These are phyloP conservation scores for Azolla pinnata DNA, from an alignment of 75 land plant genomes.

Conservation along the genomic window DNA sequence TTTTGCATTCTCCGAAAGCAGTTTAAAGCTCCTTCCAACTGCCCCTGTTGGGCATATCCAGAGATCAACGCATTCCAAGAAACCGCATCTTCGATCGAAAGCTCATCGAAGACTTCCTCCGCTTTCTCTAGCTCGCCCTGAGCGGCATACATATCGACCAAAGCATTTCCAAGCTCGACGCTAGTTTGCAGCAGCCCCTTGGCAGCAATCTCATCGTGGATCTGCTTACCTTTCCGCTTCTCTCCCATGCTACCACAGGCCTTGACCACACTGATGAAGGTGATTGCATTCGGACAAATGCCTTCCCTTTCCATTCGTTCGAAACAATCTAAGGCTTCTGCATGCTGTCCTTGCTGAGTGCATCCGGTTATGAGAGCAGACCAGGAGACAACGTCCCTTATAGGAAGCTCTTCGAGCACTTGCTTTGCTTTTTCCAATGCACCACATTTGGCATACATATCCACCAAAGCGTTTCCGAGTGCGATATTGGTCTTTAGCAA, in stretches of 20 bases:
- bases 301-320: not conserved
- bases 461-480: too few relatives aligned
- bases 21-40: constrained; percentile 6
- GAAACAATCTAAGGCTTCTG: constrained; percentile 8
- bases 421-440: constrained; percentile 8
- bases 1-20: constrained; percentile 17
- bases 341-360: constrained; percentile 21
- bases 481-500: constrained; percentile 18
- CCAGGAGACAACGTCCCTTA: constrained; percentile 53
- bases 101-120: constrained; percentile 5
- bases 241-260: not conserved
- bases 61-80: constrained; percentile 8
- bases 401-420: constrained; percentile 21
- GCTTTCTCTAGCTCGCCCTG: constrained; percentile 9
- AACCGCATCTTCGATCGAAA: constrained; percentile 13
- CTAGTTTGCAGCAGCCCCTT: constrained; percentile 17
- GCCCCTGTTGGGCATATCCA: constrained; percentile 11
- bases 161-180: constrained; percentile 19
- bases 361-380: constrained; percentile 32
- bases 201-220: constrained; percentile 24
- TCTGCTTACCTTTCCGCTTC: constrained; percentile 12
- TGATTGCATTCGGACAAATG: not conserved
- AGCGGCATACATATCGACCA: constrained; percentile 42
- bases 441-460: too few relatives aligned
- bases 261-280: not conserved